Percentiles rank a stretch among this genome's conserved stretches.
phyloP scores from a whole-genome alignment of 192 early-diverging fungal species.

The Podila horticola region DNA sequence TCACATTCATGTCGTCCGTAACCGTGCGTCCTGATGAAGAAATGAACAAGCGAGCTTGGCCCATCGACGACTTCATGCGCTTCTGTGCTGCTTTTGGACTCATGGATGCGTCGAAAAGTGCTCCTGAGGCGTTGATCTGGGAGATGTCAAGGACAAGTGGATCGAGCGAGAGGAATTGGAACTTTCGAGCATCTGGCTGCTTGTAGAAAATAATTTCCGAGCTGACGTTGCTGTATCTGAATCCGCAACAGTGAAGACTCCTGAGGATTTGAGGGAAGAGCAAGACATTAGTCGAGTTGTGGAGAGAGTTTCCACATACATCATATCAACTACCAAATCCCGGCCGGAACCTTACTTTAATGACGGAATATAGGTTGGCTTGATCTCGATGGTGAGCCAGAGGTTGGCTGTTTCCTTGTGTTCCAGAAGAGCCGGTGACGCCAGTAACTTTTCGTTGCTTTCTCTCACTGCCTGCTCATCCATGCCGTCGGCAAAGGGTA shows the following conservation, averaged over 20 bases:
- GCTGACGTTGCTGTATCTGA: conserved; percentile 51
- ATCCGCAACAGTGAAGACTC: conserved; percentile 51
- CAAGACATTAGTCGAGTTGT: background rate
- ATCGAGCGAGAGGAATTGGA: conserved; percentile 76
- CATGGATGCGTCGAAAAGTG: conserved; percentile 42
- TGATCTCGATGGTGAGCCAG: conserved; percentile 55
- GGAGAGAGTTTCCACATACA: background rate
- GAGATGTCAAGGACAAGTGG: conserved; percentile 76
- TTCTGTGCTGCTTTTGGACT: conserved; percentile 52
- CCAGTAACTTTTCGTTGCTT: conserved; percentile 30
- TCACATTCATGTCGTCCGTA: conserved; percentile 53
- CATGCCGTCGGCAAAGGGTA: conserved; percentile 37
- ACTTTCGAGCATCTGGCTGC: conserved; percentile 63
- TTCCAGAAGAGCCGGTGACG: conserved; percentile 30
- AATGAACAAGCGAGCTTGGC: conserved; percentile 20
- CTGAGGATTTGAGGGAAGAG: conserved; percentile 1
- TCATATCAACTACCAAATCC: background rate
- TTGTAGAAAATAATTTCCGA: conserved; percentile 66
- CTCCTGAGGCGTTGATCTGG: conserved; percentile 37
- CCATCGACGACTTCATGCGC: conserved; percentile 40
- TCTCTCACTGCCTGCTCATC: conserved; percentile 29
- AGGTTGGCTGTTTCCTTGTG: conserved; percentile 51
- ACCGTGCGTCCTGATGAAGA: conserved; percentile 37
- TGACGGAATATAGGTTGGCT: conserved; percentile 52
- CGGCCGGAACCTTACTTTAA: conserved; percentile 21